phyloP scores from a whole-genome alignment of 208 protist genomes.

The Acanthamoeba culbertsoni region DNA sequence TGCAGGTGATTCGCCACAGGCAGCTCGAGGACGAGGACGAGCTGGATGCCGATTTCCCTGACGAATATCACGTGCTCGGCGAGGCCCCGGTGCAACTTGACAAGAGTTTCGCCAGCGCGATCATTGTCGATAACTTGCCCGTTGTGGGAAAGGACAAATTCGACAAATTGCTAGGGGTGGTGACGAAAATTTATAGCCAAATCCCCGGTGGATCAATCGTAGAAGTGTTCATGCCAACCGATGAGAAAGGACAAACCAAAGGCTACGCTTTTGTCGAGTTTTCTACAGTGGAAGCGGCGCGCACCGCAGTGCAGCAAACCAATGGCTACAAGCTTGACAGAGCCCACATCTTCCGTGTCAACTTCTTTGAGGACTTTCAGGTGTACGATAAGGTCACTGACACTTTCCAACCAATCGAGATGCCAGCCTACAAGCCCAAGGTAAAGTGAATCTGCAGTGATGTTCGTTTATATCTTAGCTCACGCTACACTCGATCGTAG shows the following conservation, averaged over 20 bases:
- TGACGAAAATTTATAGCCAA: slow-evolving; percentile 47
- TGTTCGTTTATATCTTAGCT: background rate
- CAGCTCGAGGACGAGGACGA: slow-evolving; percentile 16
- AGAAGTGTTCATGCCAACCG: slow-evolving; percentile 33
- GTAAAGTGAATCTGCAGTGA: background rate
- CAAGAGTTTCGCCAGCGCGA: background rate
- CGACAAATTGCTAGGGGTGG: slow-evolving; percentile 34
- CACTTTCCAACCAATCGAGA: slow-evolving; percentile 34
- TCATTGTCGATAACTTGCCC: slow-evolving; percentile 52
- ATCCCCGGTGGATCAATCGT: background rate
- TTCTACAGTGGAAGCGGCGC: background rate
- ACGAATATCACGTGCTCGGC: slow-evolving; percentile 2
- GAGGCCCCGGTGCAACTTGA: slow-evolving; percentile 37
- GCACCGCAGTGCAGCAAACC: background rate
- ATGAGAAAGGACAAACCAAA: slow-evolving; percentile 19
- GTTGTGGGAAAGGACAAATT: slow-evolving; percentile 2
- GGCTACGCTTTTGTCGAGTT: slow-evolving; percentile 52
- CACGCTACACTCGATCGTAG: background rate
- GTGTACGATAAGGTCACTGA: slow-evolving; percentile 36
- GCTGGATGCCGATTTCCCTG: slow-evolving; percentile 12
- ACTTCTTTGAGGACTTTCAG: slow-evolving; percentile 24
- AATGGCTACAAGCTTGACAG: slow-evolving; percentile 28
- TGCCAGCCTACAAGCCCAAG: slow-evolving; percentile 7
- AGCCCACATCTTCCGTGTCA: slow-evolving; percentile 38
- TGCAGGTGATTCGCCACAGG: background rate